These are phyloP conservation scores for Triticum dicoccoides DNA, from an alignment of 176 grass and related monocot genomes.

Conservation along the genomic window DNA sequence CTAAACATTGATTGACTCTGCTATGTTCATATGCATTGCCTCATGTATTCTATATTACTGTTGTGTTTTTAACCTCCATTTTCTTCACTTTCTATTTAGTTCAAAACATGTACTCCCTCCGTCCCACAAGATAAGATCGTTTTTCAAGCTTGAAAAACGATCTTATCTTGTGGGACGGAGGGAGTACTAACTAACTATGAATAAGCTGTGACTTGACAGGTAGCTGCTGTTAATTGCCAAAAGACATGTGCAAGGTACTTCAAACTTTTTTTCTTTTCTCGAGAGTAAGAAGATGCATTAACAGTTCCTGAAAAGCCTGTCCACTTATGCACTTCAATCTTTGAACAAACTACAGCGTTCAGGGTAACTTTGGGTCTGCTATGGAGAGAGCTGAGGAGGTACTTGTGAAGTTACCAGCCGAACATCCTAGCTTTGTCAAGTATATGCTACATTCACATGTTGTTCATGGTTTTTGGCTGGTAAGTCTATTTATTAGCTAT, in stretches of 20 bases:
- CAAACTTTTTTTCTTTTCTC: conserved; percentile 1
- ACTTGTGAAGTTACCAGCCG: conserved; percentile 25
- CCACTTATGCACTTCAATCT: background rate
- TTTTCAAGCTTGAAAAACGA: too few relatives aligned
- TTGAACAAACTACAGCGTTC: background rate
- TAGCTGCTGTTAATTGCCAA: conserved; percentile 23
- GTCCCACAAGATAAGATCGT: too few relatives aligned
- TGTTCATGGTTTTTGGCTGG: conserved; percentile 46
- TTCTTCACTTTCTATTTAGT: too few relatives aligned
- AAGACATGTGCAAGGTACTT: conserved; percentile 25
- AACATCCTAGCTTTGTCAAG: conserved; percentile 41
- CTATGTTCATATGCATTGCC: too few relatives aligned
- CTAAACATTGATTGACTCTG: too few relatives aligned
- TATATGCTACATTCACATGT: conserved; percentile 46
- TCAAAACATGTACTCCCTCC: too few relatives aligned
- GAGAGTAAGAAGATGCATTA: conserved; percentile 1
- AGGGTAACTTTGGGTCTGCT: conserved; percentile 8
- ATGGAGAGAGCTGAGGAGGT: conserved; percentile 39
- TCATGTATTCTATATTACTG: too few relatives aligned
- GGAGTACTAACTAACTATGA: background rate
- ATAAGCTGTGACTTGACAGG: conserved; percentile 34
- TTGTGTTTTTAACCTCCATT: too few relatives aligned
- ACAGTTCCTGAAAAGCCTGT: background rate
- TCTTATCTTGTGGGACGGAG: too few relatives aligned
- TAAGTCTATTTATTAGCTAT: conserved; percentile 14